Evolutionary conservation across 139 green algal species (phyloP).

Genomic region (Dunaliella sp.): DNA sequence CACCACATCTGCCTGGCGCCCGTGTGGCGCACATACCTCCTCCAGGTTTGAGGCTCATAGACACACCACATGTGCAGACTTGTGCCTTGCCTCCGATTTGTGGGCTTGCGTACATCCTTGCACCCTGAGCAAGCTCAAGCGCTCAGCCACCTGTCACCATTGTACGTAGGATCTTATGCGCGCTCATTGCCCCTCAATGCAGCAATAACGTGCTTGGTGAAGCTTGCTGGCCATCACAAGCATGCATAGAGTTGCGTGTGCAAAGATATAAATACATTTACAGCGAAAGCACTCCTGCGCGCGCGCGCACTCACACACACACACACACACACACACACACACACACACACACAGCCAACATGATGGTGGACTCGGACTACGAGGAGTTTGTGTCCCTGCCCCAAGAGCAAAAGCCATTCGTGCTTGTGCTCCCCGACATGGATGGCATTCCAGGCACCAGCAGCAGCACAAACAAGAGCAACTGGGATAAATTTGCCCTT

Average conservation of each 20-base stretch:
- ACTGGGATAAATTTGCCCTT: neutral
- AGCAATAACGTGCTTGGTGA: no score
- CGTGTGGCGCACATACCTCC: neutral
- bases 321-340: neutral
- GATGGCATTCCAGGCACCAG: neutral
- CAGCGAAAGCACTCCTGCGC: no score
- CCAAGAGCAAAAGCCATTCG: neutral
- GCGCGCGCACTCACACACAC: neutral
- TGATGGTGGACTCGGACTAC: neutral
- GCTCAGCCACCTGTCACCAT: neutral
- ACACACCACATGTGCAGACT: no score
- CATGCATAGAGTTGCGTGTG: no score
- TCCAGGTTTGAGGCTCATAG: neutral
- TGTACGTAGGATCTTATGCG: neutral
- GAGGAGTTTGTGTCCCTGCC: neutral
- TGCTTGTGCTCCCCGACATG: neutral
- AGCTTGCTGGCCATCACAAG: no score
- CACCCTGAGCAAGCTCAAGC: neutral
- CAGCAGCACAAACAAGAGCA: neutral
- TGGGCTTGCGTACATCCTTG: neutral
- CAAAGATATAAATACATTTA: no score
- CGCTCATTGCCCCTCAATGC: neutral
- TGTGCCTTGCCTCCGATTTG: neutral
- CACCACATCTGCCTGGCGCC: neutral
- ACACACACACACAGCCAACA: neutral